Conservation (phyloP, 257 asterid species). For the Petunia axillaris region DNA sequence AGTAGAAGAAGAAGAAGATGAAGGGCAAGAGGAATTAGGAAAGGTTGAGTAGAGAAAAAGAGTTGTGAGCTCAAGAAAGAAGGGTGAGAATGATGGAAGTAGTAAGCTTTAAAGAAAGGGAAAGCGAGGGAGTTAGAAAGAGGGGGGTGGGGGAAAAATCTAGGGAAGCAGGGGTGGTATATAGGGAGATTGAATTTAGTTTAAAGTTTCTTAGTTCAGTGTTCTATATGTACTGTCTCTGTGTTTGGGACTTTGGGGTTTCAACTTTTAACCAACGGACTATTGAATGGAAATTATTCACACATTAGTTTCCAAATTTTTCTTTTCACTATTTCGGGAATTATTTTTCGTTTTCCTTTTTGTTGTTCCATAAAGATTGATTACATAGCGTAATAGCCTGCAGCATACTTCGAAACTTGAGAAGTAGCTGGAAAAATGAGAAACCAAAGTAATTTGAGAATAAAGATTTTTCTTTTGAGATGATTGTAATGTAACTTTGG, state of each 20-base stretch:
- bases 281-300: not conserved
- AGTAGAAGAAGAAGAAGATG: not conserved
- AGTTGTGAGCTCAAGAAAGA: not conserved
- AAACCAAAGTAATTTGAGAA: not conserved
- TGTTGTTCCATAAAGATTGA: not conserved
- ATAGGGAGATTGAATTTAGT: not conserved
- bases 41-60: not conserved
- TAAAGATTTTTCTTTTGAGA: not conserved
- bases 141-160: constrained; percentile 7
- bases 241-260: not conserved
- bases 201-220: no score
- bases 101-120: not conserved
- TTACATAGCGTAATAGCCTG: not conserved
- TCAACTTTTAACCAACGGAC: not conserved
- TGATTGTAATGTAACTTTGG: not conserved
- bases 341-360: not conserved
- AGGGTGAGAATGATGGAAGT: not conserved
- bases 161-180: not conserved
- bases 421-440: not conserved
- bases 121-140: constrained; percentile 3
- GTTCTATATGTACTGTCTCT: not conserved
- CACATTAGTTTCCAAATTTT: not conserved
- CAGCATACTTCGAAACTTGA: not conserved
- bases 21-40: not conserved
- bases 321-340: not conserved